Percentiles rank a stretch among this genome's conserved stretches.
Evolutionary conservation across 805 yeast genomes (phyloP).

Genomic region (Hanseniaspora thailandica): DNA sequence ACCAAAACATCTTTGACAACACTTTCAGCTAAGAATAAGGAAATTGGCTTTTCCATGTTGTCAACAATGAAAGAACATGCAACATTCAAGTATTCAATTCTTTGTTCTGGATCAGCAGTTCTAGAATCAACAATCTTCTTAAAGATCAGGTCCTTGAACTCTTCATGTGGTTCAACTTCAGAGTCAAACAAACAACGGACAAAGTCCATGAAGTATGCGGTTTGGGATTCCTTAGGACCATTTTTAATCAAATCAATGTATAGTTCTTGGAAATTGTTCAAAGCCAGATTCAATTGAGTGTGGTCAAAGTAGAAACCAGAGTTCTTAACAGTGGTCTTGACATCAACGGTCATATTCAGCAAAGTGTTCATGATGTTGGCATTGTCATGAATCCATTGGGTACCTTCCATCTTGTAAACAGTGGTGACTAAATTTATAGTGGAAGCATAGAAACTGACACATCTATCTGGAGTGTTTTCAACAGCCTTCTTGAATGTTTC

Average conservation of each 20-base stretch:
- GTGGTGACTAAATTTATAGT: conserved; percentile 53
- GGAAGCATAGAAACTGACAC: conserved; percentile 47
- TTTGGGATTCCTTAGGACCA: conserved; percentile 22
- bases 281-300: conserved; percentile 60
- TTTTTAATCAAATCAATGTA: conserved; percentile 32
- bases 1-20: conserved; percentile 56
- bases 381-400: conserved; percentile 49
- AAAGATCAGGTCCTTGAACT: conserved; percentile 48
- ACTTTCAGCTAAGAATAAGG: conserved; percentile 48
- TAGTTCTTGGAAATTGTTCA: conserved; percentile 46
- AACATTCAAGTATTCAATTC: conserved; percentile 41
- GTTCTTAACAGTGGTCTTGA: conserved; percentile 22
- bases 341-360: conserved; percentile 23
- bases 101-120: conserved; percentile 35
- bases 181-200: conserved; percentile 27
- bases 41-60: conserved; percentile 39
- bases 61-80: conserved; percentile 41
- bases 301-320: conserved; percentile 33
- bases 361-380: conserved; percentile 24
- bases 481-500: conserved; percentile 39
- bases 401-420: conserved; percentile 37
- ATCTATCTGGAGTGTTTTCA: conserved; percentile 27
- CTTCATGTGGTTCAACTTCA: conserved; percentile 25
- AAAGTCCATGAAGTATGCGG: conserved; percentile 37
- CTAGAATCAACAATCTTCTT: conserved; percentile 36